Evolutionary conservation across 163 green algal genomes (phyloP), one percentile per base, ranked within the genome.

Genomic region (Chloroidium sp.): DNA sequence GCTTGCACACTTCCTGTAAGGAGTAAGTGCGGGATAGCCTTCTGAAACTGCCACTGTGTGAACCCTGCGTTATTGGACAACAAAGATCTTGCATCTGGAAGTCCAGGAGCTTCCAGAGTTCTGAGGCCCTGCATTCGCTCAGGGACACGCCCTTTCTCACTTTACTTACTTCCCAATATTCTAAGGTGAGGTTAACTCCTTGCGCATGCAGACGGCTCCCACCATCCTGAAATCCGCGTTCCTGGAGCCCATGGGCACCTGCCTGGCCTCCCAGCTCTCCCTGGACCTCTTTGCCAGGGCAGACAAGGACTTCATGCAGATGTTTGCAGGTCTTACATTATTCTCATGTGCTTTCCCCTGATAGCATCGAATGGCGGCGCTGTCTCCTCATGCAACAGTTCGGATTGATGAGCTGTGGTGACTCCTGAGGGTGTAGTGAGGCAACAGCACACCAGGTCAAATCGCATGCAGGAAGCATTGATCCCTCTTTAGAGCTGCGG

Each of bases 181-280:
- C 36, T 36, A 36, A 36, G 36, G 36, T 36, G 36, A 36, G 36
- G 36, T 36, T 36, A 36, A 36, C 36, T 36, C 36, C 36, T 36
- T 36, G 36, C 36, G 36, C 36, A 36, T 72, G 69, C 89, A 95
- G 80, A 86, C 87, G 69, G 91, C 90, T 2, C 93, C 92, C 6
- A 87, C 91, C 74, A 95, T 89, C 0, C 89, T 98, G 2, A 95
- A 96, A 82, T 85, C 88, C n/a, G 90, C 91, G 0, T 97, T 98
- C 77, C 81, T 98, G 84, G 88, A 95, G 80, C 93, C 93, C 3
- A 78, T 97, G 60, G 77, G 82, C 2, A 77, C 74, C 6, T 60
- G 84, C 69, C 86, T 97, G 77, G 62, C 85, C 1, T 69, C 69
- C 1, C 85, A 95, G 80, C 86, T 97, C 62, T 83, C 86, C 1